phyloP scores from a whole-genome alignment of 225 moss, liverwort and hornwort genomes.

The Anthoceros angustus region DNA sequence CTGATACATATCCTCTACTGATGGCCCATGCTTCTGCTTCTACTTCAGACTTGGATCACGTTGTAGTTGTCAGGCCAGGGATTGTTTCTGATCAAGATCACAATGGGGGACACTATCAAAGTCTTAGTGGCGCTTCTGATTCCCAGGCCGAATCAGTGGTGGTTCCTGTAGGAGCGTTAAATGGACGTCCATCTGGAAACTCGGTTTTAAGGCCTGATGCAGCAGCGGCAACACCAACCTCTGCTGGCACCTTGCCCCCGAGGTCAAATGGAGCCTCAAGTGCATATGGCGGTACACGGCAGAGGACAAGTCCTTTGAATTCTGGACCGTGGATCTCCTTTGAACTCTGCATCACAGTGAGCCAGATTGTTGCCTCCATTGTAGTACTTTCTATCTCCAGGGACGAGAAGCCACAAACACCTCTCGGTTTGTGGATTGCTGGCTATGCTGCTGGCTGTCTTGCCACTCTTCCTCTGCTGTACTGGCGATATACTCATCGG shows the following conservation, averaged over 20 bases:
- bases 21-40: conserved; percentile 28
- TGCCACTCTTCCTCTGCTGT: conserved; percentile 33
- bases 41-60: conserved; percentile 24
- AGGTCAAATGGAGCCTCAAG: background rate
- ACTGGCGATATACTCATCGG: conserved; percentile 42
- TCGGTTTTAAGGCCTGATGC: background rate
- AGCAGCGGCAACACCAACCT: background rate
- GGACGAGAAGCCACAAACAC: conserved; percentile 33
- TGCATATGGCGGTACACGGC: conserved; percentile 23
- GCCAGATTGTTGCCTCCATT: conserved; percentile 37
- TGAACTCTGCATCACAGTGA: conserved; percentile 32
- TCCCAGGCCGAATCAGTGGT: conserved; percentile 6
- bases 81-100: conserved; percentile 17
- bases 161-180: conserved; percentile 6
- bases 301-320: conserved; percentile 39
- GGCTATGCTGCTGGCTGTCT: conserved; percentile 45
- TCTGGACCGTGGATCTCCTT: conserved; percentile 44
- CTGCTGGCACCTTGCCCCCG: background rate
- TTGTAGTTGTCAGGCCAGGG: conserved; percentile 27
- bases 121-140: conserved; percentile 2
- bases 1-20: conserved; percentile 46
- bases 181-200: background rate
- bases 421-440: conserved; percentile 31
- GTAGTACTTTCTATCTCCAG: conserved; percentile 31
- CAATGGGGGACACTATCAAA: conserved; percentile 13